phyloP scores from a whole-genome alignment of 768 basidiomycete species.

The Termitomyces heimii region DNA sequence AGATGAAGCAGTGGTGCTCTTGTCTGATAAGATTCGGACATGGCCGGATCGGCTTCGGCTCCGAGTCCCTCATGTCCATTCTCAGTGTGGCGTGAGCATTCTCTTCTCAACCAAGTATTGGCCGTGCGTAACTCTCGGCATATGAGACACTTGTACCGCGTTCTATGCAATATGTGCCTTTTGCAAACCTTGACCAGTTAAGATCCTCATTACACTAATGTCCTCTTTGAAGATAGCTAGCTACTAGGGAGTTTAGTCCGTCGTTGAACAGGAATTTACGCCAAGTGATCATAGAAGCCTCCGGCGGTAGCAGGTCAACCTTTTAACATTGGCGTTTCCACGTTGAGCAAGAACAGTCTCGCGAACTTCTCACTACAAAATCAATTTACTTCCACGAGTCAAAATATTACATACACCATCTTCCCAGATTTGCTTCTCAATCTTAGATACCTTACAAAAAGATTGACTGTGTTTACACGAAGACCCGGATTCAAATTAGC shows the following conservation, averaged over 20 bases:
- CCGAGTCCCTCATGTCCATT: neutral
- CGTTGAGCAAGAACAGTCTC: conserved; percentile 11
- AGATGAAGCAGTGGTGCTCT: conserved; percentile 12
- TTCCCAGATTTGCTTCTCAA: neutral
- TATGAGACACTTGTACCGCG: conserved; percentile 1
- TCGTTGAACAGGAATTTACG: neutral
- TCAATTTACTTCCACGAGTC: neutral
- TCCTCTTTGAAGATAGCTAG: no score
- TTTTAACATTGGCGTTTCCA: conserved; percentile 16
- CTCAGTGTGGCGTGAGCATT: conserved; percentile 14
- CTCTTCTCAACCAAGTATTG: conserved; percentile 5
- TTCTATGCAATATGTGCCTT: neutral
- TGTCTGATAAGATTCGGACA: conserved; percentile 51
- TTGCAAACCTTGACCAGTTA: neutral
- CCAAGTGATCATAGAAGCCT: conserved; percentile 6
- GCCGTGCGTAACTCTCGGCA: conserved; percentile 13
- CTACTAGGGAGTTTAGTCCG: conserved; percentile 4
- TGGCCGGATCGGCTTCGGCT: conserved; percentile 15
- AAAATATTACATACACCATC: neutral
- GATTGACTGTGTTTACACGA: neutral
- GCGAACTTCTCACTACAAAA: conserved; percentile 2
- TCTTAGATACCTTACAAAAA: neutral
- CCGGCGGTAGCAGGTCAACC: conserved; percentile 11
- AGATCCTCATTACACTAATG: neutral
- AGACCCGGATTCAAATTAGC: neutral